Percentiles rank a stretch among this genome's conserved stretches.
These are phyloP conservation scores for Vanrija pseudolonga DNA, from an alignment of 1,284 basidiomycete species.

Conservation along the genomic window DNA sequence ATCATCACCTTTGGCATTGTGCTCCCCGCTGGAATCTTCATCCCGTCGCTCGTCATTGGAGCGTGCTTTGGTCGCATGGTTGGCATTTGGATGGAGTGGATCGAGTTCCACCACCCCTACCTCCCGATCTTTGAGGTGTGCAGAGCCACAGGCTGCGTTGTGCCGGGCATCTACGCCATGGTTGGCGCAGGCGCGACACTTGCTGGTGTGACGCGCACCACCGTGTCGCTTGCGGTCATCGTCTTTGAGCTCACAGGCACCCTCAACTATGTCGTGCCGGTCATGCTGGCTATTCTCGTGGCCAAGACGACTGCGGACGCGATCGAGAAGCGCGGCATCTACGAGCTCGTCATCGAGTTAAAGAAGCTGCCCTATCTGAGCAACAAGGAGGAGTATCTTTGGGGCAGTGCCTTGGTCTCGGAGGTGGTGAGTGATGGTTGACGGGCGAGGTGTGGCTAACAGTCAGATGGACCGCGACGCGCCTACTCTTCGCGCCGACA, in stretches of 20 bases:
- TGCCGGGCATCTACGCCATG: constrained; percentile 88
- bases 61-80: constrained; percentile 88
- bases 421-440: constrained; percentile 62
- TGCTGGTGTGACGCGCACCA: constrained; percentile 70
- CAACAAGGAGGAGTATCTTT: constrained; percentile 79
- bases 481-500: constrained; percentile 41
- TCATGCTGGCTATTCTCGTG: constrained; percentile 81
- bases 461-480: constrained; percentile 53
- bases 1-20: constrained; percentile 93
- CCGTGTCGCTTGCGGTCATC: constrained; percentile 88
- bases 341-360: constrained; percentile 88
- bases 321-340: constrained; percentile 89
- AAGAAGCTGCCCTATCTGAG: constrained; percentile 86
- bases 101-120: constrained; percentile 65
- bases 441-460: constrained; percentile 5
- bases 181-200: constrained; percentile 81
- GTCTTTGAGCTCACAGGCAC: constrained; percentile 96
- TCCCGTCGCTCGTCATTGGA: constrained; percentile 94
- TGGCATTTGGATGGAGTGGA: constrained; percentile 76
- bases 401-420: constrained; percentile 68
- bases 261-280: constrained; percentile 87
- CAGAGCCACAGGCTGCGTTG: constrained; percentile 43
- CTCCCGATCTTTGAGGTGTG: constrained; percentile 65
- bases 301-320: constrained; percentile 92
- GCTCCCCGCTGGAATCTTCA: constrained; percentile 92